Base-by-base conservation (phyloP, 164 flowering plant species). In the Tinospora cordifolia region DNA sequence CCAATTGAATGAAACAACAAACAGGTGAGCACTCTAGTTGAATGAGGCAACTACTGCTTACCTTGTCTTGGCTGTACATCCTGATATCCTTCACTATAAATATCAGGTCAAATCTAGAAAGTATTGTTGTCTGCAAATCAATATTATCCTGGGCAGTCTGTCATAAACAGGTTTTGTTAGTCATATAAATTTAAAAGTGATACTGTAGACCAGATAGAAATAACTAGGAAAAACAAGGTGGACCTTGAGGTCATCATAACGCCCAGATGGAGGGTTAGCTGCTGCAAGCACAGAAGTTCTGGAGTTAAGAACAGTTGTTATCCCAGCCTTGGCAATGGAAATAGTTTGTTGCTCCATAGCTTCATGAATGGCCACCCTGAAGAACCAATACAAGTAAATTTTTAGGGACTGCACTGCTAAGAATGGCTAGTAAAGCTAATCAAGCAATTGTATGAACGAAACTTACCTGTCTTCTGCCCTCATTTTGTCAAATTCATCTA, bases 341-440 rank as follows among this genome's bases (percentile, higher is more conserved):
- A 92, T 95, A 34, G 98, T 95, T 80, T 95, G 99, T 78, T 95
- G 99, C 79, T 95, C 99, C 99, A 95, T 95, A 63, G 99, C 99
- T 85, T 95, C 99, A 81, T 95, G 99, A 79, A 95, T 95, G 65
- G 99, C 98, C 79, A 95, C 98, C 77, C 99, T 94, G 73, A 27
- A 78, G 11, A 59, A 65, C 9, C 66, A 67, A n/a, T 38, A 65
- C 9, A 11, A 11, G n/a, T 41, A 13, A 25, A 68, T 24, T 68
- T 46, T 25, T 46, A 26, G 65, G 39, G 72, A 71, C 8, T 13
- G 30, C 13, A 70, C 17, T 41, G 12, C n/a, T 12, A 66, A 8
- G 30, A 49, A 26, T 1, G 25, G 46, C 14, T n/a, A 14, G 0
- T n/a, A 15, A 40, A 46, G 57, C 34, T n/a, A 11, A 73, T 13